Conservation (phyloP, 345 rosid genomes). For the Hibiscus trionum region DNA sequence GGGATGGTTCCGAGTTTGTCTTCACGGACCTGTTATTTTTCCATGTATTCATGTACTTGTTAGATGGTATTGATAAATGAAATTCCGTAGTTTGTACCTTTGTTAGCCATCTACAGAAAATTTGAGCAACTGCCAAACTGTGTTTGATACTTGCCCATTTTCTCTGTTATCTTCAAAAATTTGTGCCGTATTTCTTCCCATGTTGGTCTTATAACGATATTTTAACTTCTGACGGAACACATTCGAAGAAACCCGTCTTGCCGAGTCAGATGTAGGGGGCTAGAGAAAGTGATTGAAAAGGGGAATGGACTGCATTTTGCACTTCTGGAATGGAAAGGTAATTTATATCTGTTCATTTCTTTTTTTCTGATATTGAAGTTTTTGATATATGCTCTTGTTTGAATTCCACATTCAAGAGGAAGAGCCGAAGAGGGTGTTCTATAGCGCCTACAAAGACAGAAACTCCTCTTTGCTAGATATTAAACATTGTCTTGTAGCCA, state of each 20-base stretch:
- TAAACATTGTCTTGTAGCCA: no score
- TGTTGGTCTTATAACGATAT: neutral
- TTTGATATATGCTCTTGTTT: no score
- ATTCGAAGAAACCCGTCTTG: constrained; percentile 72
- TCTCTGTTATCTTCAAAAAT: neutral
- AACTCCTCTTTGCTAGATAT: no score
- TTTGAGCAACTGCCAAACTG: neutral
- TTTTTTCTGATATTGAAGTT: no score
- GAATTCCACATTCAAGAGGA: no score
- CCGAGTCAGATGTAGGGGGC: neutral
- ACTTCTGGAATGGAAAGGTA: no score
- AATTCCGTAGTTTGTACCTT: neutral
- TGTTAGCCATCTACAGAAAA: neutral
- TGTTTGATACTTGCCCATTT: neutral
- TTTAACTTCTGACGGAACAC: constrained; percentile 37
- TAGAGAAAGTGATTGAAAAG: no score
- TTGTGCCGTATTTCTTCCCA: neutral
- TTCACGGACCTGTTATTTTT: constrained; percentile 81
- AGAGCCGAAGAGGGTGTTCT: neutral
- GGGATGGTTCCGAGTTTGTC: constrained; percentile 71
- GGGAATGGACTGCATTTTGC: no score
- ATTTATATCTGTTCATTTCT: no score
- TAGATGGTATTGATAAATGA: neutral
- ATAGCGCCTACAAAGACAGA: neutral
- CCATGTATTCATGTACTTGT: neutral